A percentile compares a stretch with the other conserved stretches of the same genome.
These are phyloP conservation scores for Peniophora sp. DNA, from an alignment of 1,284 basidiomycete species.

Conservation along the genomic window DNA sequence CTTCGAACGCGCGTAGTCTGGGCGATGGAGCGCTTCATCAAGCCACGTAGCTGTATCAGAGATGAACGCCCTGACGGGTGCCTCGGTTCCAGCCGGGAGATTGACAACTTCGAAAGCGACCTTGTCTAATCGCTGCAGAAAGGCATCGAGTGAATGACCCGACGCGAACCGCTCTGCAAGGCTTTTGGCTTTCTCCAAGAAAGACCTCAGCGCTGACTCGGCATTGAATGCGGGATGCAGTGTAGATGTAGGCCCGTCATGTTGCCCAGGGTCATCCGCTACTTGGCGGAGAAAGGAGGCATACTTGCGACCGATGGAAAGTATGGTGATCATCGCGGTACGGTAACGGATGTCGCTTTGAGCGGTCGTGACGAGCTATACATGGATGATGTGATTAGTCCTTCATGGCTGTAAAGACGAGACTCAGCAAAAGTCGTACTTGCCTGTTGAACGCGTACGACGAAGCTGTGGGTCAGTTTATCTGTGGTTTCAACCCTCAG, in stretches of 20 bases:
- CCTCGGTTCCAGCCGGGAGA: constrained; percentile 13
- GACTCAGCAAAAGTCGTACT: constrained; percentile 5
- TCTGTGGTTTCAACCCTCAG: constrained; percentile 18
- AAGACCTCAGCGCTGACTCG: too few relatives aligned
- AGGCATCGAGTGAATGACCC: constrained; percentile 27
- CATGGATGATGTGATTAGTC: constrained; percentile 30
- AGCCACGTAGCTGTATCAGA: constrained; percentile 25
- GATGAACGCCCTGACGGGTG: constrained; percentile 23
- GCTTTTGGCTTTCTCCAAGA: constrained; percentile 12
- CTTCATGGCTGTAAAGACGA: background rate
- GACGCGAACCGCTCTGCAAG: constrained; percentile 35
- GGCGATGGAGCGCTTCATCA: constrained; percentile 26
- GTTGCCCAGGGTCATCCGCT: constrained; percentile 3
- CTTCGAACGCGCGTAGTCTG: constrained; percentile 24
- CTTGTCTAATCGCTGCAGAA: constrained; percentile 14
- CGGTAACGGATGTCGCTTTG: constrained; percentile 30
- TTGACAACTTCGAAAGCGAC: constrained; percentile 17
- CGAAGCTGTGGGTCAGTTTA: constrained; percentile 22
- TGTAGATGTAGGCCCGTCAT: constrained; percentile 17
- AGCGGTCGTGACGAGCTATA: too few relatives aligned
- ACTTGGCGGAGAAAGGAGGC: constrained; percentile 14
- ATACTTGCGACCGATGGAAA: constrained; percentile 34
- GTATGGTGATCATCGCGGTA: constrained; percentile 28
- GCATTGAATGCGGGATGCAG: constrained; percentile 20
- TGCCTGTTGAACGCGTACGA: constrained; percentile 32